Evolutionary conservation across 1,139 yeast genomes (phyloP), one percentile per base, ranked within the genome.

Genomic region (Meyerozyma athensensis): DNA sequence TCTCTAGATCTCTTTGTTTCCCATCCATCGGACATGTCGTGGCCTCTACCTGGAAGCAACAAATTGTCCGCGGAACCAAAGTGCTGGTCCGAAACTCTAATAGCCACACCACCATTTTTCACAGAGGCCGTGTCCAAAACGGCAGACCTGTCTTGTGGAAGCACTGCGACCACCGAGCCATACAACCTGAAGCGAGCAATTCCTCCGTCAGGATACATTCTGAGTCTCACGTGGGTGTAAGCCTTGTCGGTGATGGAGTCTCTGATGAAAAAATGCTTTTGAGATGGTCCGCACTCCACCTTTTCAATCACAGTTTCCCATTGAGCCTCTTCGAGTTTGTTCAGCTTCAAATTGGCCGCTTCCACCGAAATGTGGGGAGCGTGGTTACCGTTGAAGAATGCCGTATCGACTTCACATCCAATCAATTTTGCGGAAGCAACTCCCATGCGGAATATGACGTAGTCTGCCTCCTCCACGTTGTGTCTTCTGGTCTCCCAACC

Each of bases 401-500:
- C 92, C 13, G 97, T 90, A 59, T 90, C 97, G 18, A 90, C 74
- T 60, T 90, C 97, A 51, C 85, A 79, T 4, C 90, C 97, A 40
- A 83, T 72, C 41, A 92, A 62, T 35, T 70, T 69, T 1, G 97
- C 96, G 30, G 86, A 77, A 7, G 87, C 69, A 12, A 90, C 97
- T 9, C 97, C 97, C 54, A 86, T 69, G 57, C 78, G 74, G 59
- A 90, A 65, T 30, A 86, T 68, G 20, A 85, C 96, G 85, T 90
- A 89, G 54, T 90, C 97, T 31, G 86, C 85, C 40, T 79, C 87
- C 43, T 71, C 83, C 2, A 77, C 63, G 60, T 90, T 90, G 68
- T 90, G 97, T 62, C 97, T 76, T 58, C 97, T 74, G 17, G 97
- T 89, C 61, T 90, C 97, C 97, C 97, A 90, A 12, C 97, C 97